Percentiles rank a stretch among this genome's conserved stretches.
Evolutionary conservation across 176 grass and related monocot genomes (phyloP).

Genomic region (Hordeum marinum): DNA sequence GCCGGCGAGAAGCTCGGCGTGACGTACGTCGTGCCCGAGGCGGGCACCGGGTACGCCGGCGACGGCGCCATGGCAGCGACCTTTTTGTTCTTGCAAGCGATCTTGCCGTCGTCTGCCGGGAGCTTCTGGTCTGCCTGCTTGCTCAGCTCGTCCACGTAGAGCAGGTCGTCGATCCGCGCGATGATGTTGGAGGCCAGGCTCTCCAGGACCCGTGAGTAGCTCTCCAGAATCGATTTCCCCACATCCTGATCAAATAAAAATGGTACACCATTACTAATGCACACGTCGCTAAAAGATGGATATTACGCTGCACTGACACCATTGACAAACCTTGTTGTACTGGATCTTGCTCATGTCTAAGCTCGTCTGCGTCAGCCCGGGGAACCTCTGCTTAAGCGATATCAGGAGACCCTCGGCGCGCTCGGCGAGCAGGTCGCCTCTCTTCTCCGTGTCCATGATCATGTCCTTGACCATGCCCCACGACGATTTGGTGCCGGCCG

Average conservation of each 20-base stretch:
- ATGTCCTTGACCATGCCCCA: slow-evolving; percentile 69
- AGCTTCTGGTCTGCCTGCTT: slow-evolving; percentile 35
- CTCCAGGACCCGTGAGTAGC: slow-evolving; percentile 80
- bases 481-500: slow-evolving; percentile 32
- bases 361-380: slow-evolving; percentile 60
- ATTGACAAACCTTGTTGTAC: slow-evolving; percentile 53
- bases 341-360: slow-evolving; percentile 82
- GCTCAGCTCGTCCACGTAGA: slow-evolving; percentile 48
- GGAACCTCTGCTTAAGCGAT: slow-evolving; percentile 74
- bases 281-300: background rate
- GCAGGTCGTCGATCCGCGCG: slow-evolving; percentile 67
- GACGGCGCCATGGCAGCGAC: background rate
- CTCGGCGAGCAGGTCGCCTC: slow-evolving; percentile 43
- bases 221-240: slow-evolving; percentile 72
- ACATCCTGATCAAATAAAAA: slow-evolving; percentile 43
- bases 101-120: background rate
- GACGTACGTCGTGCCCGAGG: slow-evolving; percentile 55
- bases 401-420: slow-evolving; percentile 63
- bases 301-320: background rate
- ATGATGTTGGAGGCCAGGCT: slow-evolving; percentile 75
- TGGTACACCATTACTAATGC: background rate
- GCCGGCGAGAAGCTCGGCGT: slow-evolving; percentile 53
- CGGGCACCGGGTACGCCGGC: slow-evolving; percentile 30
- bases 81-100: slow-evolving; percentile 6
- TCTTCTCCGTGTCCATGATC: slow-evolving; percentile 64